These are phyloP conservation scores for Fistulinella prunicolor DNA, from an alignment of 768 basidiomycete genomes.

Conservation along the genomic window DNA sequence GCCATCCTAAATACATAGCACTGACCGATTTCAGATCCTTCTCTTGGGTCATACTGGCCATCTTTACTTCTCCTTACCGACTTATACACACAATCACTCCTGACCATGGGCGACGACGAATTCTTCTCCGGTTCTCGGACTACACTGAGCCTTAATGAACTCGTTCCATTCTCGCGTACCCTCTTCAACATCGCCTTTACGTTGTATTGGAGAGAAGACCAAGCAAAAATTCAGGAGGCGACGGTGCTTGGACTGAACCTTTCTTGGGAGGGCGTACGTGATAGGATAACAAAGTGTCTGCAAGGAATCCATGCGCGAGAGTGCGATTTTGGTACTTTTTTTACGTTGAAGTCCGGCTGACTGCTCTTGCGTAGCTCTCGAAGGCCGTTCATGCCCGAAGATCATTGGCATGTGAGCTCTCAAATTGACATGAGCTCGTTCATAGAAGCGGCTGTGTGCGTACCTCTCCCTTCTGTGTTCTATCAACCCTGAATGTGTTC, in stretches of 20 bases:
- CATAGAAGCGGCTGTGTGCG: conserved; percentile 83
- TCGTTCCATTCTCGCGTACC: conserved; percentile 69
- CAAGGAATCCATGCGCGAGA: conserved; percentile 85
- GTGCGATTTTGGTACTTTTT: conserved; percentile 53
- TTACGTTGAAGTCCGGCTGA: neutral
- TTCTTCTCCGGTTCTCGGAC: conserved; percentile 79
- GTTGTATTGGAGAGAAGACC: conserved; percentile 62
- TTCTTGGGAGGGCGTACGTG: conserved; percentile 67
- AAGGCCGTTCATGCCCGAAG: conserved; percentile 73
- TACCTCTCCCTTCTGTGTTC: neutral
- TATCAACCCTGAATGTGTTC: neutral
- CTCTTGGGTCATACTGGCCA: conserved; percentile 52
- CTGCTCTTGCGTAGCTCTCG: conserved; percentile 57
- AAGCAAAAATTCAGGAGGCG: conserved; percentile 36
- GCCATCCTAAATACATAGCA: neutral
- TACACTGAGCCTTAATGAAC: conserved; percentile 79
- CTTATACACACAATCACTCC: conserved; percentile 77
- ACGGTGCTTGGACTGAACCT: conserved; percentile 40
- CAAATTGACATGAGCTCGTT: conserved; percentile 67
- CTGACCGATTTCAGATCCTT: conserved; percentile 38
- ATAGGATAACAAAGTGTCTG: conserved; percentile 74
- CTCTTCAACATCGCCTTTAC: conserved; percentile 83
- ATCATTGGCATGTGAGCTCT: conserved; percentile 77
- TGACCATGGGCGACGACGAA: conserved; percentile 96
- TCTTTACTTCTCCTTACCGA: conserved; percentile 76